Evolutionary conservation across 2,329 filamentous ascomycete species (phyloP).

Genomic region (Sclerotinia borealis): DNA sequence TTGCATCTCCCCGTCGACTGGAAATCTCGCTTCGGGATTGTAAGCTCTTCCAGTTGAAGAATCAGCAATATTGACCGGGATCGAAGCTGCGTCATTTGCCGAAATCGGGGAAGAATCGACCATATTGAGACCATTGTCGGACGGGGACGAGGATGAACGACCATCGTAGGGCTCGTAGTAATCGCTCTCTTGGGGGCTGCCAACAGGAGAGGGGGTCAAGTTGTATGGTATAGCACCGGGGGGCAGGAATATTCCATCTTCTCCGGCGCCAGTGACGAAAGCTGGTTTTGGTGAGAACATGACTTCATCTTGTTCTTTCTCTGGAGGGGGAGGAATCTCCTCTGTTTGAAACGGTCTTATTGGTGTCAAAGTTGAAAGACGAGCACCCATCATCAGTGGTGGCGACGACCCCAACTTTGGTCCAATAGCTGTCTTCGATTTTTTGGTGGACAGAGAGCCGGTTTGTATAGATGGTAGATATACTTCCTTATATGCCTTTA

Average conservation of each 20-base stretch:
- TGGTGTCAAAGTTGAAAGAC: neutral
- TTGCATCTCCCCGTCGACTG: neutral
- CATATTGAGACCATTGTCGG: neutral
- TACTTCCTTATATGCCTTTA: neutral
- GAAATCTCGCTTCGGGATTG: neutral
- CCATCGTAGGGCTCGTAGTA: neutral
- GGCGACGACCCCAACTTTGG: neutral
- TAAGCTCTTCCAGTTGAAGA: neutral
- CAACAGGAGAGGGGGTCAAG: neutral
- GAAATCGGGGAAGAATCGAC: neutral
- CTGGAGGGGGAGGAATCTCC: neutral
- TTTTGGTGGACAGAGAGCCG: neutral
- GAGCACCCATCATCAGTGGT: neutral
- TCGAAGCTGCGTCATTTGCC: neutral
- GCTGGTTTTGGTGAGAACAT: neutral
- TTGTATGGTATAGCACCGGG: slow-evolving; percentile 3
- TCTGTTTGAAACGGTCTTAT: neutral
- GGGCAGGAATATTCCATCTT: neutral
- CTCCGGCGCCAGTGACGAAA: neutral
- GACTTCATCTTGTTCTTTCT: neutral
- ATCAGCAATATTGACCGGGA: neutral
- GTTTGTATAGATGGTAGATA: neutral
- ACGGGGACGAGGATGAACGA: neutral
- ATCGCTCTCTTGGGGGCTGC: neutral
- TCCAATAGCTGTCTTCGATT: neutral